These are phyloP conservation scores for Pulveroboletus sp. DNA, from an alignment of 768 basidiomycete genomes.

Conservation along the genomic window DNA sequence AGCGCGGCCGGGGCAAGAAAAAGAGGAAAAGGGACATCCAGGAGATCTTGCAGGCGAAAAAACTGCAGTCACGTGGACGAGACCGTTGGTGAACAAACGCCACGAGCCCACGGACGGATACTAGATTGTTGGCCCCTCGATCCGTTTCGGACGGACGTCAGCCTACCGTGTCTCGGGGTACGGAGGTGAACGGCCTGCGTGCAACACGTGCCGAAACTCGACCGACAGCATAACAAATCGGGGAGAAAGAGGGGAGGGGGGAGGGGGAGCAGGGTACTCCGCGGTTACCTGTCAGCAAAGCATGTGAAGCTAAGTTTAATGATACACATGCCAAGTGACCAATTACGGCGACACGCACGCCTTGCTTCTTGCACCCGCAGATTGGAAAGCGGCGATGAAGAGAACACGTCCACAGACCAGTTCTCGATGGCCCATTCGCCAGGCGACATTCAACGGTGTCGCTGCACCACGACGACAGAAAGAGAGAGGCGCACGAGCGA, in stretches of 20 bases:
- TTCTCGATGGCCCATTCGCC: not conserved
- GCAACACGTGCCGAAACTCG: slow-evolving; percentile 14
- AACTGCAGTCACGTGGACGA: not conserved
- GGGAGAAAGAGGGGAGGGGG: too few species aligned
- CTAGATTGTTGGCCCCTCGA: not conserved
- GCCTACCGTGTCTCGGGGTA: not conserved
- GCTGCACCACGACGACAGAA: not conserved
- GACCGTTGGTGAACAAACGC: not conserved
- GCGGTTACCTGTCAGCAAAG: slow-evolving; percentile 1
- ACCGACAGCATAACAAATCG: not conserved
- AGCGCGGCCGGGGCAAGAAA: not conserved
- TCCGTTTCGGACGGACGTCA: slow-evolving; percentile 7
- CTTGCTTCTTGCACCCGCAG: not conserved
- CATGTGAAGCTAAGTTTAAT: slow-evolving; percentile 9
- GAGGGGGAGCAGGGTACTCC: not conserved
- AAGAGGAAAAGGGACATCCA: too few species aligned
- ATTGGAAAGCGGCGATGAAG: too few species aligned
- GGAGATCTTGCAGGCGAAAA: not conserved
- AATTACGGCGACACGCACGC: slow-evolving; percentile 2
- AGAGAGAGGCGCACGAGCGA: not conserved
- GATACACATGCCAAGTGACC: not conserved
- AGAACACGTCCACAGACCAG: not conserved
- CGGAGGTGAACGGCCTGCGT: slow-evolving; percentile 14
- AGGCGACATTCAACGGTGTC: not conserved
- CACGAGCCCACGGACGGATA: not conserved